Evolutionary conservation across 371 early-diverging fungal genomes (phyloP), one percentile per base, ranked within the genome.

Genomic region (Mortierella sp.): DNA sequence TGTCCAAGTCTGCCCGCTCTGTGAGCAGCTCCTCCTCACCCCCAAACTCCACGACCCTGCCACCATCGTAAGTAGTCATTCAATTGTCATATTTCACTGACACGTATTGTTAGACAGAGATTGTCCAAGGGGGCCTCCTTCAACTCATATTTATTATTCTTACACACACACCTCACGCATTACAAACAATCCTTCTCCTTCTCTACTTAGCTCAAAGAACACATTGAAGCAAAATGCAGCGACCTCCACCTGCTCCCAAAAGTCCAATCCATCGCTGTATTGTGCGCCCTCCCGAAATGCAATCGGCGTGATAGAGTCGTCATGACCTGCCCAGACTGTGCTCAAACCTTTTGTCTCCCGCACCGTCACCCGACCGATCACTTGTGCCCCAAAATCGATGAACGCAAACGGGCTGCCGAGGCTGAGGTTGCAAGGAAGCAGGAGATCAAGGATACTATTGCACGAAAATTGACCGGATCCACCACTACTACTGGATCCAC

Each of bases 321-420:
- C 1, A 69, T 68, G 16, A 89, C 92, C 0, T 80, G 83, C 61
- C 64, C 68, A 14, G 79, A 69, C 7, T 79, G 83, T 26, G 31
- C 24, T 10, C 48, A 72, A 8, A 72, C 75, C 10, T 78, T 71
- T 50, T 83, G 83, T 78, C 70, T 83, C 11, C n/a, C 64, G 13
- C 83, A 83, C 24, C 79, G 83, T 29, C 83, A 83, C 22, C 64
- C 71, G 1, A 13, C 37, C 0, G 79, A 78, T 22, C 83, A 83
- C 44, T 63, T 39, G 24, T 83, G 83, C 26, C 50, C 74, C 0
- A 67, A 55, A 4, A 65, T 81, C 9, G 61, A 70, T 4, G 71
- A 70, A 58, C 74, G 47, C n/a, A 61, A 64, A 73, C 34, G 34
- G 45, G 39, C 52, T n/a, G 63, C 64, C 1, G 68, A 77, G n/a